Percentiles rank a stretch among this genome's conserved stretches.
Evolutionary conservation across 2,329 filamentous ascomycete species (phyloP).

Genomic region (Aspergillus chevalieri): DNA sequence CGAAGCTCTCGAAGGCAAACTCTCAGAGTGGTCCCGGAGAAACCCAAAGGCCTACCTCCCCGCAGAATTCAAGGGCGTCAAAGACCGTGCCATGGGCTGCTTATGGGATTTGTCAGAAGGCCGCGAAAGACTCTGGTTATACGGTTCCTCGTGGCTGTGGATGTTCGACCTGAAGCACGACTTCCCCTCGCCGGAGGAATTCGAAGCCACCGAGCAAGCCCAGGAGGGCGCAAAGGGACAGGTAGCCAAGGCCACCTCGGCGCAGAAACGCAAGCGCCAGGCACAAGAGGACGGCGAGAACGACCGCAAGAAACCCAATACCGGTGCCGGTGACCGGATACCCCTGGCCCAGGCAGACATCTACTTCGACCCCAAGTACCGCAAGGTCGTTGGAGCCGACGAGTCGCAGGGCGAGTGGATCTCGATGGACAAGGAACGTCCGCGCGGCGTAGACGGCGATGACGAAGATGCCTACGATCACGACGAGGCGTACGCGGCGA

Average conservation of each 20-base stretch:
- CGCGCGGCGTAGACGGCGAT: conserved; percentile 15
- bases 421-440: conserved; percentile 25
- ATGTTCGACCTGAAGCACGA: conserved; percentile 84
- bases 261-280: conserved; percentile 41
- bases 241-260: conserved; percentile 15
- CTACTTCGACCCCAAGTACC: conserved; percentile 43
- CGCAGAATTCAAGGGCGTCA: conserved; percentile 63
- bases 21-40: conserved; percentile 79
- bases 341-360: conserved; percentile 39
- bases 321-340: conserved; percentile 52
- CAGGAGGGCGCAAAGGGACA: conserved; percentile 20
- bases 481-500: conserved; percentile 25
- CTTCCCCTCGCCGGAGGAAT: conserved; percentile 42
- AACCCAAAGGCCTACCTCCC: conserved; percentile 75
- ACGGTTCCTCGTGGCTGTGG: conserved; percentile 77
- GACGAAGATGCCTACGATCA: conserved; percentile 30
- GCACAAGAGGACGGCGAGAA: conserved; percentile 32
- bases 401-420: conserved; percentile 30
- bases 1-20: conserved; percentile 65
- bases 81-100: conserved; percentile 75
- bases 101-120: conserved; percentile 65
- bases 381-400: conserved; percentile 41
- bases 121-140: conserved; percentile 72
- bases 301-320: conserved; percentile 42
- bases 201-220: conserved; percentile 15